Base-by-base conservation (phyloP, 805 yeast species). In the Zygoascus ofunaensis region DNA sequence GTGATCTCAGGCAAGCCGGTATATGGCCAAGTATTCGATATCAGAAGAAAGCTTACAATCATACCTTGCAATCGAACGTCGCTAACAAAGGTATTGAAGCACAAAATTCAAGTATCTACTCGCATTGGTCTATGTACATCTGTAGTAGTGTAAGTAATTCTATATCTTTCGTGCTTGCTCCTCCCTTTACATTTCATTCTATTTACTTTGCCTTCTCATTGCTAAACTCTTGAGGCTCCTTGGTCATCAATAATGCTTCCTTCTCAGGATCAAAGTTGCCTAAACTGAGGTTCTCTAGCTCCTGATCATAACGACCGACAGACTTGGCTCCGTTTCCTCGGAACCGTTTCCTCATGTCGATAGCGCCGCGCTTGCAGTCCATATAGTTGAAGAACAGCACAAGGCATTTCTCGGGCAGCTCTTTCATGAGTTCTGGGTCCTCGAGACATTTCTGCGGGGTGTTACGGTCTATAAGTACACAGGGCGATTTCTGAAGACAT, bases 401-500 rank as follows among this genome's bases (percentile, higher is more conserved):
- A 42, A 78, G 73, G 57, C 98, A 90, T 35, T 87, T 72, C 58
- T 85, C 94, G 1, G 98, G 98, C 21, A 90, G 65, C 38, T 85
- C 83, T 45, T 73, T 72, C 38, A 80, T 71, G 30, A 90, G 72
- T 49, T 81, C 81, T 1, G 95, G 94, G 50, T 89, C 72, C 33
- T 83, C 82, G 18, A 89, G 63, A 59, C 98, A 90, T 47, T 87
- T 80, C 49, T 86, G 81, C 2, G 97, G 97, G 1, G 85, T 85
- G 63, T 92, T 73, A 52, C 98, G 73, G 49, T 92, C 85, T 19
- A 90, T 74, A 68, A 90, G 72, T 41, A 90, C 98, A 63, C 98
- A 90, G 14, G 97, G 97, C 4, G 97, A 87, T 58, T 97, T 76
- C 62, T 90, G 98, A 40, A 90, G 72, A 61, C 98, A 90, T 18